Evolutionary conservation across 2,329 filamentous ascomycete genomes (phyloP).

Genomic region (Incumbomyces lentus): DNA sequence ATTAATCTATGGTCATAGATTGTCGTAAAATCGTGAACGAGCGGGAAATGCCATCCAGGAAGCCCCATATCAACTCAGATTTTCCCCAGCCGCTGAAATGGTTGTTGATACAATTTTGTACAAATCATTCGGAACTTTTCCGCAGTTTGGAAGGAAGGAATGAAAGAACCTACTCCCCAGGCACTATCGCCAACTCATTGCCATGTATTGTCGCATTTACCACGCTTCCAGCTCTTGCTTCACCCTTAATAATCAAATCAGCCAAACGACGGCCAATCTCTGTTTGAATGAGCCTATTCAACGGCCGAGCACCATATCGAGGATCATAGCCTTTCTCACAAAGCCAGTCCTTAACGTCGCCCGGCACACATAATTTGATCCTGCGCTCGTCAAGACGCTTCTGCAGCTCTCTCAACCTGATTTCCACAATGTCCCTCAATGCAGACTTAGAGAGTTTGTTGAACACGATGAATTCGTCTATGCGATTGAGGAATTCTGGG

Average conservation of each 20-base stretch:
- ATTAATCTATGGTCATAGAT: no score
- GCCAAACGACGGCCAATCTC: constrained; percentile 83
- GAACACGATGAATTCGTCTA: constrained; percentile 96
- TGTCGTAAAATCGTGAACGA: no score
- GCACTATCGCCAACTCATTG: background rate
- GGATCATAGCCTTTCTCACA: constrained; percentile 85
- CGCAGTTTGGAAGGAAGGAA: no score
- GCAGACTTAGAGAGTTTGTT: constrained; percentile 70
- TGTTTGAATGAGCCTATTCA: constrained; percentile 82
- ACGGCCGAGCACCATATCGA: constrained; percentile 76
- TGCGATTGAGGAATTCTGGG: constrained; percentile 91
- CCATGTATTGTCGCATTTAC: constrained; percentile 1
- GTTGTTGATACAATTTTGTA: no score
- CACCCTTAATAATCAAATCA: constrained; percentile 80
- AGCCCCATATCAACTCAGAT: no score
- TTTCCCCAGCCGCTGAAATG: no score
- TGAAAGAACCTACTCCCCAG: background rate
- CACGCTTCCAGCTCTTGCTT: constrained; percentile 49
- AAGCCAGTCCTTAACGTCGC: constrained; percentile 72
- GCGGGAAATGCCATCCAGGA: no score
- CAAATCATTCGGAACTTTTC: no score
- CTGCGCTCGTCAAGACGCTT: constrained; percentile 71
- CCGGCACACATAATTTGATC: constrained; percentile 62
- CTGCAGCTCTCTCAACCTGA: constrained; percentile 77
- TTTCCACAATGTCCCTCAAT: constrained; percentile 86